phyloP scores from a whole-genome alignment of 768 basidiomycete species.

The Hericium alpestre region DNA sequence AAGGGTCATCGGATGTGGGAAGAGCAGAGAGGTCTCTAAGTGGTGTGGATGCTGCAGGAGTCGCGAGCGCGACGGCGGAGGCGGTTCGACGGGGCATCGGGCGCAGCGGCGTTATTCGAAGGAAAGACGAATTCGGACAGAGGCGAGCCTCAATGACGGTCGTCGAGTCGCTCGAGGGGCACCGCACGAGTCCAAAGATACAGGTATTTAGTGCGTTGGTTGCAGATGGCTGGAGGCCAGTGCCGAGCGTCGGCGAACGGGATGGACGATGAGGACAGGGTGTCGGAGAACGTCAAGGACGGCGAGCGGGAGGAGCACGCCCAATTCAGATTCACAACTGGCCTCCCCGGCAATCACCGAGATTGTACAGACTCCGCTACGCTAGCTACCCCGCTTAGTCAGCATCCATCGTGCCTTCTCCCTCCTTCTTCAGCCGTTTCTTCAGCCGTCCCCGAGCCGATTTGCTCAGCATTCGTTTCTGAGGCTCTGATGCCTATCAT shows the following conservation, averaged over 20 bases:
- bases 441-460: constrained; percentile 46
- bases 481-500: constrained; percentile 47
- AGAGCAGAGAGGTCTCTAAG: constrained; percentile 5
- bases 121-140: constrained; percentile 22
- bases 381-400: not conserved
- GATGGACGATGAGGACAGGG: not conserved
- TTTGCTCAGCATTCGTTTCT: constrained; percentile 42
- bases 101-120: constrained; percentile 14
- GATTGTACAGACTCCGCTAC: not conserved
- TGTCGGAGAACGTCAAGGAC: not conserved
- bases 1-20: constrained; percentile 12
- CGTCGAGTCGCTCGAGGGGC: no score
- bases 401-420: not conserved
- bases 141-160: constrained; percentile 7
- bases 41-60: constrained; percentile 11
- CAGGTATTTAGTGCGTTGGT: no score
- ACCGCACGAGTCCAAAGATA: no score
- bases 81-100: constrained; percentile 25
- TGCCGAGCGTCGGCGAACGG: not conserved
- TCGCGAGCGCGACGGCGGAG: constrained; percentile 13
- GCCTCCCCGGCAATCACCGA: not conserved
- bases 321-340: not conserved
- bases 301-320: not conserved
- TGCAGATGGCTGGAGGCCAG: not conserved
- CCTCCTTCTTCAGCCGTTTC: constrained; percentile 28